These are phyloP conservation scores for Nothophytophthora sp. DNA, from an alignment of 352 stramenopile genomes.

Conservation along the genomic window DNA sequence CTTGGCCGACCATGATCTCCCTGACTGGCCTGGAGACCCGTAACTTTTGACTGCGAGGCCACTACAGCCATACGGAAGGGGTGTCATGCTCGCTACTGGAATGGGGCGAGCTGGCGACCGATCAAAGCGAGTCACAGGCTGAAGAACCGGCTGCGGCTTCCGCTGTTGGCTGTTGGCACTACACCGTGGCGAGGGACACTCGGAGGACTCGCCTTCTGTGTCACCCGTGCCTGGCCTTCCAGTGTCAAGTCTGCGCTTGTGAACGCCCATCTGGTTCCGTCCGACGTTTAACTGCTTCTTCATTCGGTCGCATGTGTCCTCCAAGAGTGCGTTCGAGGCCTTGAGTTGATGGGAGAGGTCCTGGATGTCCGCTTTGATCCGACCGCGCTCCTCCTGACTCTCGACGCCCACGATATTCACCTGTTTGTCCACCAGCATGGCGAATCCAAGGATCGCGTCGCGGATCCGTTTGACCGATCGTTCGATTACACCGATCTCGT, in stretches of 20 bases:
- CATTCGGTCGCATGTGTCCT: conserved; percentile 60
- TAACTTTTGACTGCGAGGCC: conserved; percentile 9
- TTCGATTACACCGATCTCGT: conserved; percentile 61
- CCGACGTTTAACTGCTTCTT: conserved; percentile 47
- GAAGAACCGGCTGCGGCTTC: conserved; percentile 6
- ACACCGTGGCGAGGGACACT: conserved; percentile 21
- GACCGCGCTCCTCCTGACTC: conserved; percentile 42
- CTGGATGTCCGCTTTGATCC: conserved; percentile 62
- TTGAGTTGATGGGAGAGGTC: conserved; percentile 61
- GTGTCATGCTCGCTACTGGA: neutral
- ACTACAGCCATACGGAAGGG: conserved; percentile 22
- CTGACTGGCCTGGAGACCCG: conserved; percentile 9
- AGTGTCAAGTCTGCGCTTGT: conserved; percentile 40
- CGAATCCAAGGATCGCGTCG: conserved; percentile 63
- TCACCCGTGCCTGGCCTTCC: conserved; percentile 25
- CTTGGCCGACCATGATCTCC: no score
- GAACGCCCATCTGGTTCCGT: conserved; percentile 52
- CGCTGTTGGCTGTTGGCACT: conserved; percentile 20
- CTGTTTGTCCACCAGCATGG: conserved; percentile 76
- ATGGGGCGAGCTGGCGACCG: conserved; percentile 21
- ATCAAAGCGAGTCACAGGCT: conserved; percentile 22
- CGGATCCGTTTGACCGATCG: conserved; percentile 56
- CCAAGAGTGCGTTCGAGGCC: conserved; percentile 50
- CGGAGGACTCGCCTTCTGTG: conserved; percentile 16
- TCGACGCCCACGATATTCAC: conserved; percentile 59